Evolutionary conservation across 805 yeast genomes (phyloP), one percentile per base, ranked within the genome.

Genomic region (Zygosaccharomyces siamensis): DNA sequence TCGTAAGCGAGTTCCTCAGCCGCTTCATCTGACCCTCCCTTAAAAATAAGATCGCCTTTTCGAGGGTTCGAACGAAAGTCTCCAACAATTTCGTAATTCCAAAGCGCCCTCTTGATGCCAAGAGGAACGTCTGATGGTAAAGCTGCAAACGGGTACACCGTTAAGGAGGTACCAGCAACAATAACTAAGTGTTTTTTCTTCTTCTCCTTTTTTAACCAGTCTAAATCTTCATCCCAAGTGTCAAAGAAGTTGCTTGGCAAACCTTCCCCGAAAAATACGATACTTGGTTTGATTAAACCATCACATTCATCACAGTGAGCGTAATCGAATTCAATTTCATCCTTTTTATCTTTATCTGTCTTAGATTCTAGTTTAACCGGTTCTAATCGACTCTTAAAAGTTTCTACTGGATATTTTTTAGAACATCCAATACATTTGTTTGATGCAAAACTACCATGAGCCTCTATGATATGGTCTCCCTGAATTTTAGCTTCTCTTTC

Each of bases 241-340:
- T 79, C 78, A 65, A 86, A 90, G 59, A 89, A 87, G 47, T 72
- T 69, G 1, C 57, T 59, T 0, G 98, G 98, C 24, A 92, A 72
- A 2, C 83, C 77, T 64, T 92, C 99, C 3, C 98, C 98, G 69
- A 89, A 93, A 60, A 92, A 92, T 1, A 89, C 96, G 56, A 92
- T 93, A 60, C 87, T 92, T 0, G 98, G 99, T 62, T 92, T 92
- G 24, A 93, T 87, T 27, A 80, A 75, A 0, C 96, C 95, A 3
- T 70, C 45, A 60, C 98, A 92, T 14, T 71, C 60, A 12, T 60
- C 54, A 68, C 97, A 92, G 7, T 62, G 65, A 3, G 79, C 76
- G 39, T 55, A 61, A 7, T 56, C 49, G 28, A 52, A 52, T 18
- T 54, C 47, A 52, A 58, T 45, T 18, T 41, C 36, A 30, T 41